A percentile compares a stretch with the other conserved stretches of the same genome.
Conservation (phyloP, 202 grass and related monocot genomes). For the Tripidium arundinaceum region DNA sequence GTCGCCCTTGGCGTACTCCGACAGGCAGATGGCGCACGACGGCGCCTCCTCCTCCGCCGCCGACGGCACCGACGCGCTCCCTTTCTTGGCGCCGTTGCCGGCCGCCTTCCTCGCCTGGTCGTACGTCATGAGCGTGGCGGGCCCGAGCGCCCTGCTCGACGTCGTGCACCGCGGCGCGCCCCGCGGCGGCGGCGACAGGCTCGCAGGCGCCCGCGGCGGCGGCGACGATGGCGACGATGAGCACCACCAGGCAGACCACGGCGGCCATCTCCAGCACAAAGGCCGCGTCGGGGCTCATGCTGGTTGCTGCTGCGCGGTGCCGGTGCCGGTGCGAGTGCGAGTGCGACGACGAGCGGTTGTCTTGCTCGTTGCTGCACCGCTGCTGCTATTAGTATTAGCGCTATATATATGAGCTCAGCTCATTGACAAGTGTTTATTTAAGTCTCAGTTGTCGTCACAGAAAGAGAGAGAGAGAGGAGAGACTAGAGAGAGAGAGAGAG, state of each 20-base stretch:
- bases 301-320: neutral
- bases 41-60: neutral
- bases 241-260: neutral
- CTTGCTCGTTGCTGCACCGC: neutral
- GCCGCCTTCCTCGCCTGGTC: neutral
- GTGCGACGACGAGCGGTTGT: neutral
- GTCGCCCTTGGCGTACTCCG: neutral
- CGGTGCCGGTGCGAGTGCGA: neutral
- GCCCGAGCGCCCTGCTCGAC: slow-evolving; percentile 11
- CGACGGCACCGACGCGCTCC: neutral
- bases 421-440: neutral
- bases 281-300: neutral
- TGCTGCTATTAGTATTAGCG: neutral
- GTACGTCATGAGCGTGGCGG: slow-evolving; percentile 34
- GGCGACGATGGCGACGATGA: slow-evolving; percentile 11
- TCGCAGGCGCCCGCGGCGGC: neutral
- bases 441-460: neutral
- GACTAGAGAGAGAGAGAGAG: too few species aligned
- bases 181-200: neutral
- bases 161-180: slow-evolving; percentile 12
- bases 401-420: neutral
- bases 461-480: too few species aligned
- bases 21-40: slow-evolving; percentile 29
- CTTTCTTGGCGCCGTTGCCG: neutral
- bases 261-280: slow-evolving; percentile 22